Conservation (phyloP, 202 grass and related monocot genomes). For the Panicum hallii region DNA sequence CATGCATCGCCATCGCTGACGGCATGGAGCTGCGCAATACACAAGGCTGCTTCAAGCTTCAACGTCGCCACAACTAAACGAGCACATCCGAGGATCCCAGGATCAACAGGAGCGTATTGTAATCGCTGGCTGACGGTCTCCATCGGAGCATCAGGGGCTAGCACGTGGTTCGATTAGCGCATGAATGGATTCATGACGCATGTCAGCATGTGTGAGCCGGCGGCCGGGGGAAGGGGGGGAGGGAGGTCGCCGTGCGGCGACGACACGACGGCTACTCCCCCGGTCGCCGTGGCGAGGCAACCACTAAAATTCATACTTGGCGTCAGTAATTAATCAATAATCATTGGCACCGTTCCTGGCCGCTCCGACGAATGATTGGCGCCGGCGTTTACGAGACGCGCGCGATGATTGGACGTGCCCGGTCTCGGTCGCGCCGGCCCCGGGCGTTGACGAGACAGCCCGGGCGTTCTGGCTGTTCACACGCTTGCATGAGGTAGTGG, state of each 20-base stretch:
- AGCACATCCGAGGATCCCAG: too few species aligned
- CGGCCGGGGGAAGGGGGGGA: too few species aligned
- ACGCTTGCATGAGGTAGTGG: not conserved
- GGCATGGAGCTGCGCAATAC: too few species aligned
- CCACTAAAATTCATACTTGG: not conserved
- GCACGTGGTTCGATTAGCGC: too few species aligned
- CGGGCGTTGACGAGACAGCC: not conserved
- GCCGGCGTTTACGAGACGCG: not conserved
- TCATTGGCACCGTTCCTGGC: not conserved
- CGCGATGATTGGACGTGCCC: not conserved
- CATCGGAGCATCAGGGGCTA: too few species aligned
- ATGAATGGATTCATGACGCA: too few species aligned
- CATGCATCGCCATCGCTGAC: too few species aligned
- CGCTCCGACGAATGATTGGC: not conserved
- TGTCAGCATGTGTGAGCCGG: too few species aligned
- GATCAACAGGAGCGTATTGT: too few species aligned
- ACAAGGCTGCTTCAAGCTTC: too few species aligned
- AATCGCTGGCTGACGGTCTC: too few species aligned
- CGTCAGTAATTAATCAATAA: not conserved
- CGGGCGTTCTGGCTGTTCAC: not conserved
- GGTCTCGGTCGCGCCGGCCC: not conserved
- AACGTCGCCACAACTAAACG: too few species aligned
- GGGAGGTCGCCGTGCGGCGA: not conserved
- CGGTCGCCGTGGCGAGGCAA: not conserved
- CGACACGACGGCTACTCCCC: conserved; percentile 17